Percentiles rank a stretch among this genome's conserved stretches.
phyloP scores from a whole-genome alignment of 2,329 filamentous ascomycete species.

The Penicillium sp. region DNA sequence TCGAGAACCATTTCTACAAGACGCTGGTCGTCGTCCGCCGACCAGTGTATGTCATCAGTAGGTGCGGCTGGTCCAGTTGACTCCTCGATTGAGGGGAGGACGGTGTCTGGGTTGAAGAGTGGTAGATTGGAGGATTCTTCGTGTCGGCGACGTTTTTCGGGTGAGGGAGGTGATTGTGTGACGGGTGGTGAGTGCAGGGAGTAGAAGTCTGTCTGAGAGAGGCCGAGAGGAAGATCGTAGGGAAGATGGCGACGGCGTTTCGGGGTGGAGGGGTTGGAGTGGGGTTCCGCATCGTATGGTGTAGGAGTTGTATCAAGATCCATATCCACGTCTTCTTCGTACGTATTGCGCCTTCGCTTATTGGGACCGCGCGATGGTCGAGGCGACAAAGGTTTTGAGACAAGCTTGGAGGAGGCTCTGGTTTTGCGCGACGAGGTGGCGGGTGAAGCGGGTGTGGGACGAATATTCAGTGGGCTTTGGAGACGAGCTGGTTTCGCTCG shows the following conservation, averaged over 20 bases:
- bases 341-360: conserved; percentile 44
- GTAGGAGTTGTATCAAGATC: conserved; percentile 9
- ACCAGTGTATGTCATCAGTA: conserved; percentile 35
- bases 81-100: conserved; percentile 44
- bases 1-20: conserved; percentile 51
- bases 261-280: conserved; percentile 46
- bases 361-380: conserved; percentile 41
- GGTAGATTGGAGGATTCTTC: conserved; percentile 13
- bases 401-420: conserved; percentile 24
- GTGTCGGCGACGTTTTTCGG: conserved; percentile 25
- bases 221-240: conserved; percentile 50
- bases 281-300: conserved; percentile 21
- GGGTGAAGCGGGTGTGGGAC: conserved; percentile 26
- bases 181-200: conserved; percentile 43
- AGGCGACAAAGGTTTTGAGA: conserved; percentile 29
- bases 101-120: conserved; percentile 36
- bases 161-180: conserved; percentile 38
- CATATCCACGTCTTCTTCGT: conserved; percentile 31
- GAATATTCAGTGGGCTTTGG: conserved; percentile 45
- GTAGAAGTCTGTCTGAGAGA: conserved; percentile 50
- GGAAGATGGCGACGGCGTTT: conserved; percentile 51
- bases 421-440: conserved; percentile 34
- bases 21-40: conserved; percentile 46
- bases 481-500: conserved; percentile 42
- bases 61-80: conserved; percentile 24